Evolutionary conservation across 2,329 filamentous ascomycete genomes (phyloP).

Genomic region (Fusarium austroafricanum): DNA sequence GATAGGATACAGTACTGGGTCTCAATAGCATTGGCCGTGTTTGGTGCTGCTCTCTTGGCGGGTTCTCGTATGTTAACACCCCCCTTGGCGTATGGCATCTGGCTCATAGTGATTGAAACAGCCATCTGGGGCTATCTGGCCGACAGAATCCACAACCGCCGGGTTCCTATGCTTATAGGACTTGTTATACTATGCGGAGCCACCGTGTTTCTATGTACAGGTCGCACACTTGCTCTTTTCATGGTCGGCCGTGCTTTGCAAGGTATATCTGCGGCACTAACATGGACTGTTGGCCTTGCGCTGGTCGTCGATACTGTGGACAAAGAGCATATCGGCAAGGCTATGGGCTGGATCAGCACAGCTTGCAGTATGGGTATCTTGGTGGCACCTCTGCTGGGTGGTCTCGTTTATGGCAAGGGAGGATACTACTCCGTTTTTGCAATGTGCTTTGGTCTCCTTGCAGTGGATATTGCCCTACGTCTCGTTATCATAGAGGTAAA

Average conservation of each 20-base stretch:
- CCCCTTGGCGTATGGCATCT: neutral
- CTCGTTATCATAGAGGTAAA: conserved; percentile 51
- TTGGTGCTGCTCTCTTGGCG: conserved; percentile 47
- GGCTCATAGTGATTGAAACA: conserved; percentile 24
- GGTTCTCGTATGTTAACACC: conserved; percentile 47
- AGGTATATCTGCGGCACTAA: conserved; percentile 50
- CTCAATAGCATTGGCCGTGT: conserved; percentile 52
- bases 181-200: conserved; percentile 47
- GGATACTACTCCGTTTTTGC: conserved; percentile 52
- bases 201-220: conserved; percentile 50
- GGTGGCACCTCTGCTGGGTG: conserved; percentile 49
- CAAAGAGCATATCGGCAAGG: conserved; percentile 47
- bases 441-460: conserved; percentile 52
- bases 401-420: conserved; percentile 49
- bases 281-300: conserved; percentile 53
- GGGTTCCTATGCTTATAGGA: conserved; percentile 50
- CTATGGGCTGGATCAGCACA: conserved; percentile 51
- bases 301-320: conserved; percentile 52
- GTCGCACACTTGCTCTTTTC: conserved; percentile 48
- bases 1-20: conserved; percentile 51
- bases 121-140: conserved; percentile 53
- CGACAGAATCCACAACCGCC: conserved; percentile 50
- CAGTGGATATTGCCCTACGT: conserved; percentile 49
- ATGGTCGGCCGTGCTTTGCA: conserved; percentile 50
- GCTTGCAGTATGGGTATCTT: conserved; percentile 50